These are phyloP conservation scores for Polychytrium aggregatum DNA, from an alignment of 192 early-diverging fungal species.

Conservation along the genomic window DNA sequence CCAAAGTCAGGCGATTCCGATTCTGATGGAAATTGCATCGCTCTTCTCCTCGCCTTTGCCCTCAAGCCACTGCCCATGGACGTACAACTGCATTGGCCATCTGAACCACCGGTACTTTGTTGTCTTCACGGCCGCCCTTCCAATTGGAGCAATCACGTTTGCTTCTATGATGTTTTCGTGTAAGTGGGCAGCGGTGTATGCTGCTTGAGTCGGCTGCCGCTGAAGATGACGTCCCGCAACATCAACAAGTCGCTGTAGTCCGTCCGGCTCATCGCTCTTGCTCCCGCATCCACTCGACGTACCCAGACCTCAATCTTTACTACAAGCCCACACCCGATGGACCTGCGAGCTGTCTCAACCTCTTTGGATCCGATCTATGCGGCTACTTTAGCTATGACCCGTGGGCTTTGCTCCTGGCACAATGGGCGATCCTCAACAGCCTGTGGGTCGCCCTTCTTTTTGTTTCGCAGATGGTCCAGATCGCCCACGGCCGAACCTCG, in stretches of 20 bases:
- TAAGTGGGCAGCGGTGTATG: slow-evolving; percentile 31
- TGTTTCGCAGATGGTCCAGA: slow-evolving; percentile 63
- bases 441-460: slow-evolving; percentile 76
- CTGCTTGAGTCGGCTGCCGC: too few species aligned
- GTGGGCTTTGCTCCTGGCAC: slow-evolving; percentile 52
- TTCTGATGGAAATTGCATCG: not conserved
- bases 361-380: too few species aligned
- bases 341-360: too few species aligned
- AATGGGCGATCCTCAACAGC: slow-evolving; percentile 70
- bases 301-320: too few species aligned
- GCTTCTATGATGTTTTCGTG: slow-evolving; percentile 50
- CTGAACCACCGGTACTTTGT: slow-evolving; percentile 84
- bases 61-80: slow-evolving; percentile 88
- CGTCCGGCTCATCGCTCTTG: too few species aligned
- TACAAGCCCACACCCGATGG: too few species aligned
- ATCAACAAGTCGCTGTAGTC: slow-evolving; percentile 8
- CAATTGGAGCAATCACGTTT: slow-evolving; percentile 47
- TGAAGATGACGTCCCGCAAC: too few species aligned
- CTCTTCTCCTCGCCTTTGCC: not conserved
- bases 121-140: slow-evolving; percentile 59
- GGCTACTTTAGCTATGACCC: slow-evolving; percentile 63
- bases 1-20: too few species aligned
- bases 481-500: slow-evolving; percentile 69
- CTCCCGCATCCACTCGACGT: too few species aligned
- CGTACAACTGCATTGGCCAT: slow-evolving; percentile 86